Evolutionary conservation across 106 monocot species (phyloP).

Genomic region (Gastrodia elata): DNA sequence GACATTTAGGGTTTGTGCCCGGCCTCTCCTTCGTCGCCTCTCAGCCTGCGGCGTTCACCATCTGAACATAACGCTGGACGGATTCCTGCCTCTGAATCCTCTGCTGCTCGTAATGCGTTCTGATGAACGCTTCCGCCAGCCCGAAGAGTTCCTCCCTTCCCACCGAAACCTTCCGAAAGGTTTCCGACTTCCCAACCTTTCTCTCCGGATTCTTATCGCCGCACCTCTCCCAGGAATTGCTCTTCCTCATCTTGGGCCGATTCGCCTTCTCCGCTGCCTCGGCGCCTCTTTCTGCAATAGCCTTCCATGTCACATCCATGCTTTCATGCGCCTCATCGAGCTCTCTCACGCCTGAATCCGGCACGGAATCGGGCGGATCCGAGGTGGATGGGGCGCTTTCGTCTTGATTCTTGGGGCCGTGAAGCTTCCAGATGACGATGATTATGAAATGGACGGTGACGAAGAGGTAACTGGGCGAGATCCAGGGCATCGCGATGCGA

Average conservation of each 20-base stretch:
- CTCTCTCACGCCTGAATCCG: slow-evolving; percentile 1
- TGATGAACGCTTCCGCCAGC: slow-evolving; percentile 14
- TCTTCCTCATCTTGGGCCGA: slow-evolving; percentile 12
- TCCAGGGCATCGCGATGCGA: slow-evolving; percentile 5
- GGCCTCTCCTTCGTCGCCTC: background rate
- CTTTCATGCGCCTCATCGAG: slow-evolving; percentile 18
- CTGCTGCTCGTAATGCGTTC: slow-evolving; percentile 16
- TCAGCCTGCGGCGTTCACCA: slow-evolving; percentile 9
- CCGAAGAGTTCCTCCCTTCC: slow-evolving; percentile 9
- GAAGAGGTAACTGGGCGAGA: slow-evolving; percentile 42
- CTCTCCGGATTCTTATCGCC: background rate
- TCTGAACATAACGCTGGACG: slow-evolving; percentile 7
- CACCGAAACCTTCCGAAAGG: slow-evolving; percentile 6
- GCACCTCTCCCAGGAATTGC: slow-evolving; percentile 21
- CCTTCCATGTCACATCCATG: slow-evolving; percentile 13
- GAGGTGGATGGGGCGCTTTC: background rate
- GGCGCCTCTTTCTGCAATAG: background rate
- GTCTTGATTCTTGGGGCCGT: background rate
- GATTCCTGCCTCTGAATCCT: slow-evolving; percentile 12
- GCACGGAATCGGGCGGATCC: too few relatives aligned
- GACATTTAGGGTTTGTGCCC: background rate
- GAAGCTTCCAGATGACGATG: slow-evolving; percentile 60
- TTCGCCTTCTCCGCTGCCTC: background rate
- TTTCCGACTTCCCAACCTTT: slow-evolving; percentile 12
- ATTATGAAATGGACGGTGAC: slow-evolving; percentile 61